Evolutionary conservation across 2,329 filamentous ascomycete species (phyloP).

Genomic region (Calonectria crousiana): DNA sequence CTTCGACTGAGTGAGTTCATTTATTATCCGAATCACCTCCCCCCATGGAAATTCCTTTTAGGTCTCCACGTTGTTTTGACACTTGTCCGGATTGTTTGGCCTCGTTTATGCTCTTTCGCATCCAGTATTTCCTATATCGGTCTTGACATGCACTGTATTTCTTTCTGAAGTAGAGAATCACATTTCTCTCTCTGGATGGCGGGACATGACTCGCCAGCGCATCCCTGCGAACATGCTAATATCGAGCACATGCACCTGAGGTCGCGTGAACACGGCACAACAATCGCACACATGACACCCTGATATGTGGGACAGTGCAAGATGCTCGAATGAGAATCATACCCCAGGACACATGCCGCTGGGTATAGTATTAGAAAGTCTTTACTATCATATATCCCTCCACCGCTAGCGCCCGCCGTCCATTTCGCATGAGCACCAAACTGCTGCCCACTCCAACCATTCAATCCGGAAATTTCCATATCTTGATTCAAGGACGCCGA

Average conservation of each 20-base stretch:
- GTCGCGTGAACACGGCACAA: not conserved
- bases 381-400: conserved; percentile 40
- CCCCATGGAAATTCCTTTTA: not conserved
- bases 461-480: conserved; percentile 20
- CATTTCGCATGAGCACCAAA: conserved; percentile 26
- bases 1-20: not conserved
- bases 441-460: conserved; percentile 9
- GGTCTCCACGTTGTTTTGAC: not conserved
- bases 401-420: conserved; percentile 20
- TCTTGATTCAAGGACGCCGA: conserved; percentile 37
- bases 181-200: not conserved
- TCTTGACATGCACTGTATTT: not conserved
- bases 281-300: not conserved
- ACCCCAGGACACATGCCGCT: conserved; percentile 36
- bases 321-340: conserved; percentile 36
- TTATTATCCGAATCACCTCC: not conserved
- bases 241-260: not conserved
- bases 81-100: not conserved
- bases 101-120: not conserved
- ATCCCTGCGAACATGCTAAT: not conserved
- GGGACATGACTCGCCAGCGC: not conserved
- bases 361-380: conserved; percentile 43
- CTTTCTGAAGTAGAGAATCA: not conserved
- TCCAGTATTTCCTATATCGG: not conserved
- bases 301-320: not conserved